A percentile compares a stretch with the other conserved stretches of the same genome.
These are phyloP conservation scores for Diaporthe vexans DNA, from an alignment of 2,329 filamentous ascomycete species.

Conservation along the genomic window DNA sequence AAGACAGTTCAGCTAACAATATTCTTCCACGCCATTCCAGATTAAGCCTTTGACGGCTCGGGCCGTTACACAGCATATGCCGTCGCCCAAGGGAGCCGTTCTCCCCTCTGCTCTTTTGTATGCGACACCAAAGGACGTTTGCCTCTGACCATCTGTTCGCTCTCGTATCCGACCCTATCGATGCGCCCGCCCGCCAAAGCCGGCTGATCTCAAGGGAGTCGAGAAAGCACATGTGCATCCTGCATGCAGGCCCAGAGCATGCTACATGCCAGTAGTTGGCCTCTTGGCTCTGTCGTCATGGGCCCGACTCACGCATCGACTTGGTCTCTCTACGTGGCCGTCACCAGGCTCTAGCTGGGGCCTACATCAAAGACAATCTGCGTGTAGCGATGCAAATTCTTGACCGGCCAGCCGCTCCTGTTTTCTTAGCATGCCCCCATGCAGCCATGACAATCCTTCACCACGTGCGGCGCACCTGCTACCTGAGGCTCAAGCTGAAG, in stretches of 20 bases:
- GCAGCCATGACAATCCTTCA: neutral
- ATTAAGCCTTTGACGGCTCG: neutral
- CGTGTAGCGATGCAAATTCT: too few relatives aligned
- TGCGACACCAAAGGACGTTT: neutral
- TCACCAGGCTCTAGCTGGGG: neutral
- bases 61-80: neutral
- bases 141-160: neutral
- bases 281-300: neutral
- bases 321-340: neutral
- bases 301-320: neutral
- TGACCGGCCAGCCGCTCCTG: neutral
- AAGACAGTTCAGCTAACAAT: neutral
- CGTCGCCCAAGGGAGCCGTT: neutral
- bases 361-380: too few relatives aligned
- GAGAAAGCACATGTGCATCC: neutral
- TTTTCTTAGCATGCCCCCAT: neutral
- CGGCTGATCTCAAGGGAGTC: neutral
- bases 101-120: neutral
- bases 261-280: neutral
- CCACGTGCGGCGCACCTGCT: neutral
- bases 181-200: neutral
- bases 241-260: neutral
- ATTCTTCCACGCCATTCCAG: neutral
- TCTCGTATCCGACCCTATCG: constrained; percentile 15
- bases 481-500: neutral